Conservation (phyloP, 768 basidiomycete genomes). For the Suillus fuscotomentosus region DNA sequence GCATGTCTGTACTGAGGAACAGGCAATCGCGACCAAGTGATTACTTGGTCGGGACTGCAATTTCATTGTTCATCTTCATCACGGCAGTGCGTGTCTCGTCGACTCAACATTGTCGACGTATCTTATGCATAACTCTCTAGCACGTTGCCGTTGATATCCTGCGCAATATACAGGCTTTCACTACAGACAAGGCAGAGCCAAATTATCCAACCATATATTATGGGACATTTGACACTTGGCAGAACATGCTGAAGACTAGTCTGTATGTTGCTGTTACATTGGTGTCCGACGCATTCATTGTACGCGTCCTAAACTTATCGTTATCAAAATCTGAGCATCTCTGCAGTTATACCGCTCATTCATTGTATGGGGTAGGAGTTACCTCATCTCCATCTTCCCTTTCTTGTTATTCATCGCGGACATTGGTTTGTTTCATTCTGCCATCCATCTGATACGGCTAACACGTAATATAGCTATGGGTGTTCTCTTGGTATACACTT, state of each 20-base stretch:
- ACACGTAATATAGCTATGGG: constrained; percentile 12
- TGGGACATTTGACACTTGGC: constrained; percentile 14
- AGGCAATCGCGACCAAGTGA: constrained; percentile 11
- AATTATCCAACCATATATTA: constrained; percentile 21
- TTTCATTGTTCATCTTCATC: constrained; percentile 13
- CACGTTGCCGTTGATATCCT: constrained; percentile 24
- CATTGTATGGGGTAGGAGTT: constrained; percentile 24
- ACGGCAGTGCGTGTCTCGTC: constrained; percentile 8
- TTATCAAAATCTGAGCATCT: background rate
- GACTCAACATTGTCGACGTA: background rate
- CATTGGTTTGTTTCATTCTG: constrained; percentile 16
- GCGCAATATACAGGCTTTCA: constrained; percentile 25
- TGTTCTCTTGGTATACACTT: constrained; percentile 17
- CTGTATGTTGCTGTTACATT: constrained; percentile 23
- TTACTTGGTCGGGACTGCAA: constrained; percentile 12
- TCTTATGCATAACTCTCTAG: constrained; percentile 12
- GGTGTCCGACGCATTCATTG: constrained; percentile 28
- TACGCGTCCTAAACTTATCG: constrained; percentile 5
- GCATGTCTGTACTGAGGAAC: constrained; percentile 9
- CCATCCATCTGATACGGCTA: background rate
- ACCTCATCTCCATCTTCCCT: constrained; percentile 16
- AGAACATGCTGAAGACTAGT: constrained; percentile 23
- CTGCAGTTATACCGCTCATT: constrained; percentile 24
- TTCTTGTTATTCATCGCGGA: constrained; percentile 26
- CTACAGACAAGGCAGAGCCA: constrained; percentile 6